Evolutionary conservation across 352 stramenopile genomes (phyloP), one percentile per base, ranked within the genome.

Genomic region (Phytophthora cactorum): DNA sequence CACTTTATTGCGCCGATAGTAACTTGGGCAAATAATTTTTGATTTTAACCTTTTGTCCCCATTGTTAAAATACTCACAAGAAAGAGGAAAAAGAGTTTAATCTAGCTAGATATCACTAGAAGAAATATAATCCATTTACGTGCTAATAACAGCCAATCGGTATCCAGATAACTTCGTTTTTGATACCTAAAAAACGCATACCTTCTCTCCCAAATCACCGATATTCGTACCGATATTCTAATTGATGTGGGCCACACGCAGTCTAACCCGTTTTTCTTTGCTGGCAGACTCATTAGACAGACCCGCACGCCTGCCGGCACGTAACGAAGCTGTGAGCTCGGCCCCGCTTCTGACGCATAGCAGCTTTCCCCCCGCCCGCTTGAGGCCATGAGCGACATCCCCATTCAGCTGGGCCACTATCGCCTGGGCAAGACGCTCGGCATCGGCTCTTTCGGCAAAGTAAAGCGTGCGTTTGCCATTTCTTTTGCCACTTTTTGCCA

Each of bases 381-480:
- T 25, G 5, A 43, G 47, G 55, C 32, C 58, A 95, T 92, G 84
- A 91, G 77, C 73, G 82, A 97, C 72, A 80, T 93, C 57, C 95
- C 95, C 31, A 91, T 99, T 44, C 89, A 98, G 66, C 91, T 99
- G 36, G 98, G 97, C 43, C 91, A 98, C 65, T 99, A 99, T 88
- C 90, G 97, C 25, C 84, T 99, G 43, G 96, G 96, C 60, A 99
- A 99, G 77, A 99, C 98, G 75, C 86, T 99, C 57, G 98, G 98
- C 32, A 99, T 99, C 64, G 98, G 98, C 49, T 98, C 98, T 36
- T 99, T 99, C 77, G 98, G 98, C 61, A 99, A 99, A 95, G 96
- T 98, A 41, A 98, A 98, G 62, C 86, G 97, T 99, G 84, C 81
- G 47, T 15, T 56, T 32, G 17, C 11, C 53, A 29, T 41, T 50